These are phyloP conservation scores for Colletotrichum shisoi DNA, from an alignment of 2,329 filamentous ascomycete genomes.

Conservation along the genomic window DNA sequence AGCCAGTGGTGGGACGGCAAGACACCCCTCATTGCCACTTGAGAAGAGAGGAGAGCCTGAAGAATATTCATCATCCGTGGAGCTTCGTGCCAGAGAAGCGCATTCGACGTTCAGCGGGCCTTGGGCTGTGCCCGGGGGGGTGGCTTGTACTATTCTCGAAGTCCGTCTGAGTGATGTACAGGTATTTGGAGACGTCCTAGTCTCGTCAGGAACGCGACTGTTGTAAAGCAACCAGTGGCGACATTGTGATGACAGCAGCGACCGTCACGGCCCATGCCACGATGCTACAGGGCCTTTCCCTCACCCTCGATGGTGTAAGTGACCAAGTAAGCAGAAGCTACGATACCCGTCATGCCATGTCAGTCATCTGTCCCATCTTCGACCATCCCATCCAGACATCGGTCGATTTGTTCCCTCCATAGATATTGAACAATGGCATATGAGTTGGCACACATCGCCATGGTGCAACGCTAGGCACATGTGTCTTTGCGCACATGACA, in stretches of 20 bases:
- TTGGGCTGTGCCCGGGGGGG: neutral
- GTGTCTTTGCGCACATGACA: slow-evolving; percentile 3
- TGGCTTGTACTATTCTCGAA: neutral
- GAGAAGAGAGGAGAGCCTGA: too few species aligned
- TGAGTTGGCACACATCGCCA: neutral
- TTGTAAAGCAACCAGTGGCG: neutral
- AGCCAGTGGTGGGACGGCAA: slow-evolving; percentile 32
- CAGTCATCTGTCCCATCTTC: slow-evolving; percentile 34
- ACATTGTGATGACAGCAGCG: neutral
- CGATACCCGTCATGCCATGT: too few species aligned
- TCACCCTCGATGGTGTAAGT: neutral
- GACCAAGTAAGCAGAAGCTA: too few species aligned
- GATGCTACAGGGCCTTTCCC: slow-evolving; percentile 9
- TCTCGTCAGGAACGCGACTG: neutral
- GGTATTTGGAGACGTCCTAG: too few species aligned
- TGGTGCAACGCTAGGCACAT: slow-evolving; percentile 8
- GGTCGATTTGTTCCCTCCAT: slow-evolving; percentile 18
- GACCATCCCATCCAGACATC: slow-evolving; percentile 28
- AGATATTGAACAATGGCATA: neutral
- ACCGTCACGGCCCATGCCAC: neutral
- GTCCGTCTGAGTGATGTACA: neutral
- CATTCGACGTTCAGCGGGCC: neutral
- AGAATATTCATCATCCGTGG: neutral
- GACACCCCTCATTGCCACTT: slow-evolving; percentile 8
- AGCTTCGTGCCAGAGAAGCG: neutral